These are phyloP conservation scores for Platanthera zijinensis DNA, from an alignment of 106 monocot genomes.

Conservation along the genomic window DNA sequence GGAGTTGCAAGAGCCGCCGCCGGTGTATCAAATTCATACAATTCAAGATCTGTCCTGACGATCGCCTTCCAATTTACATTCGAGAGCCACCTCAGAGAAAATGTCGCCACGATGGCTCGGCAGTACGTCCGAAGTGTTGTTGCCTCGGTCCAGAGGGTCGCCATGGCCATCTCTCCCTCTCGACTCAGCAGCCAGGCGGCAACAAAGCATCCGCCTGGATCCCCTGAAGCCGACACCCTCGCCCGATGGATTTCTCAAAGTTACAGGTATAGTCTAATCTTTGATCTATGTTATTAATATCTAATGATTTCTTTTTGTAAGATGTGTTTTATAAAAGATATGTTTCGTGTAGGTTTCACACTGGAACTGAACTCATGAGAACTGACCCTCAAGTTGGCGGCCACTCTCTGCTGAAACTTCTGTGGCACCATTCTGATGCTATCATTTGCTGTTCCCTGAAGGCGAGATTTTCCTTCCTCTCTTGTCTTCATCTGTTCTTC, in stretches of 20 bases:
- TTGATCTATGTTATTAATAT: neutral
- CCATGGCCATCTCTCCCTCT: conserved; percentile 81
- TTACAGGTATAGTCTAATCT: conserved; percentile 21
- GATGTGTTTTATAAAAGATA: neutral
- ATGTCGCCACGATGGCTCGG: conserved; percentile 66
- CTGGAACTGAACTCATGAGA: conserved; percentile 65
- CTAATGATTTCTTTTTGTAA: neutral
- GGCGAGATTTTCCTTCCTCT: conserved; percentile 21
- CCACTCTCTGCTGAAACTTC: conserved; percentile 53
- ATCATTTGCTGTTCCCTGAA: conserved; percentile 85
- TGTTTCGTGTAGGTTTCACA: conserved; percentile 43
- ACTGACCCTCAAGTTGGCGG: conserved; percentile 29
- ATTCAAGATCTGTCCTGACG: conserved; percentile 62
- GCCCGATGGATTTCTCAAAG: conserved; percentile 66
- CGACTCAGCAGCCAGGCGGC: conserved; percentile 28
- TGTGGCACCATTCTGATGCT: conserved; percentile 88
- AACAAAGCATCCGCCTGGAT: conserved; percentile 39
- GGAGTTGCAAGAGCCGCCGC: conserved; percentile 18
- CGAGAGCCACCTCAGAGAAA: conserved; percentile 61
- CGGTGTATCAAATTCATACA: conserved; percentile 8
- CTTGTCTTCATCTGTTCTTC: neutral
- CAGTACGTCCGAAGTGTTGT: conserved; percentile 73
- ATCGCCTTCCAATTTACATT: conserved; percentile 84
- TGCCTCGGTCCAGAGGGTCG: conserved; percentile 71
- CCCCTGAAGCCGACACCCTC: conserved; percentile 62